Evolutionary conservation across 2,329 filamentous ascomycete genomes (phyloP).

Genomic region (Colletotrichum euphorbiae): DNA sequence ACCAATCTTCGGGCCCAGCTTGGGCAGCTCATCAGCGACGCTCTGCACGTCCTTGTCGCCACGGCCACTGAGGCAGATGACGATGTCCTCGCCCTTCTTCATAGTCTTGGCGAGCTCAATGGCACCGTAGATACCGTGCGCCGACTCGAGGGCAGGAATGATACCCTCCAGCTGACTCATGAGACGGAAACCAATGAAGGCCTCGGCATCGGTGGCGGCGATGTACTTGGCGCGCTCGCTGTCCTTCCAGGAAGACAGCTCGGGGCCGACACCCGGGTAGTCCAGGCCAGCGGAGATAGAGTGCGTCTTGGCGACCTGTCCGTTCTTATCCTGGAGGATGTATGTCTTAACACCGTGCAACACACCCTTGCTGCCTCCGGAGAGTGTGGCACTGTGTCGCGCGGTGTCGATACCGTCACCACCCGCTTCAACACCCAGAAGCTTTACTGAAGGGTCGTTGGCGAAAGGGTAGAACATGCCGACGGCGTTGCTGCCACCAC

Average conservation of each 20-base stretch:
- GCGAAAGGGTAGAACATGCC: conserved; percentile 99
- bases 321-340: conserved; percentile 90
- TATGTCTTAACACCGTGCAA: conserved; percentile 97
- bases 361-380: conserved; percentile 89
- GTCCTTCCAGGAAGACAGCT: conserved; percentile 94
- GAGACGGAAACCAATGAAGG: conserved; percentile 86
- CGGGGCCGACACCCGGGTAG: conserved; percentile 96
- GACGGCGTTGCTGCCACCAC: conserved; percentile 92
- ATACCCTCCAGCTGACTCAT: conserved; percentile 93
- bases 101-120: conserved; percentile 93
- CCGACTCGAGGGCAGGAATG: conserved; percentile 93
- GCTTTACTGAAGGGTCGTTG: conserved; percentile 84
- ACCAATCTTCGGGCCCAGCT: conserved; percentile 87
- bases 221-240: conserved; percentile 86
- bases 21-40: conserved; percentile 93
- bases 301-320: conserved; percentile 95
- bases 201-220: conserved; percentile 90
- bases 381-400: conserved; percentile 88
- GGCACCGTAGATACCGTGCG: conserved; percentile 91
- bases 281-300: conserved; percentile 96
- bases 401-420: conserved; percentile 90
- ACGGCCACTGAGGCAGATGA: conserved; percentile 92
- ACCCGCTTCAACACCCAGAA: conserved; percentile 94
- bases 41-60: conserved; percentile 99
- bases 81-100: conserved; percentile 87